Evolutionary conservation across 805 yeast species (phyloP).

Genomic region (Yarrowia bubula): DNA sequence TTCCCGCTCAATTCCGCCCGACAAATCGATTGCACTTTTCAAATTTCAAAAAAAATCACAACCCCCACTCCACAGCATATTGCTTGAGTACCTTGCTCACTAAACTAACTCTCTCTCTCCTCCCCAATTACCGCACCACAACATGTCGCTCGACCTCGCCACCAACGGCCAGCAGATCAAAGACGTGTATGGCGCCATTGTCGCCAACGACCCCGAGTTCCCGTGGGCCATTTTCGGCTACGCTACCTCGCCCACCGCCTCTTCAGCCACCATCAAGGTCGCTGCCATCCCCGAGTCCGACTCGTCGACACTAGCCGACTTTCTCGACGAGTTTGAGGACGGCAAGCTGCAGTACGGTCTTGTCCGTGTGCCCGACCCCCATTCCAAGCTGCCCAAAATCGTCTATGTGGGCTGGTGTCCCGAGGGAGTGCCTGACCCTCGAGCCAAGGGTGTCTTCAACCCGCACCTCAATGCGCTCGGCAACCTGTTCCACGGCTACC

Average conservation of each 20-base stretch:
- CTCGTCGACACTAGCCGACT: constrained; percentile 67
- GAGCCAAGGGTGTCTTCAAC: constrained; percentile 45
- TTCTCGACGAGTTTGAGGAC: constrained; percentile 78
- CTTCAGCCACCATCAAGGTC: constrained; percentile 43
- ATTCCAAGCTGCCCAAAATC: constrained; percentile 84
- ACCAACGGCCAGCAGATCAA: constrained; percentile 75
- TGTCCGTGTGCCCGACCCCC: constrained; percentile 82
- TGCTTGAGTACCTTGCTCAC: too few relatives aligned
- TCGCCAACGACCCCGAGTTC: constrained; percentile 66
- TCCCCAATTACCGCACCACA: constrained; percentile 16
- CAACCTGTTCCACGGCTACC: constrained; percentile 62
- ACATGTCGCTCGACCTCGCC: constrained; percentile 46
- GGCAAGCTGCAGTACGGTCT: constrained; percentile 88
- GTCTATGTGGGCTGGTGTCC: constrained; percentile 90
- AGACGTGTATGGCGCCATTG: constrained; percentile 71
- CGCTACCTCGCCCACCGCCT: constrained; percentile 48
- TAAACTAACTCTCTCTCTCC: background rate
- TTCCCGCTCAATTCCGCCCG: too few relatives aligned
- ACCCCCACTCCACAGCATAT: too few relatives aligned
- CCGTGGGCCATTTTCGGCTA: constrained; percentile 83
- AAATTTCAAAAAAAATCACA: too few relatives aligned
- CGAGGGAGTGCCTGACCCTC: constrained; percentile 73
- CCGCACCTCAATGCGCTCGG: constrained; percentile 45
- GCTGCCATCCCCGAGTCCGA: constrained; percentile 46
- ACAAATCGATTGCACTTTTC: too few relatives aligned